Evolutionary conservation across 768 basidiomycete species (phyloP), one percentile per base, ranked within the genome.

Genomic region (Boletus rufocinnamomeus): DNA sequence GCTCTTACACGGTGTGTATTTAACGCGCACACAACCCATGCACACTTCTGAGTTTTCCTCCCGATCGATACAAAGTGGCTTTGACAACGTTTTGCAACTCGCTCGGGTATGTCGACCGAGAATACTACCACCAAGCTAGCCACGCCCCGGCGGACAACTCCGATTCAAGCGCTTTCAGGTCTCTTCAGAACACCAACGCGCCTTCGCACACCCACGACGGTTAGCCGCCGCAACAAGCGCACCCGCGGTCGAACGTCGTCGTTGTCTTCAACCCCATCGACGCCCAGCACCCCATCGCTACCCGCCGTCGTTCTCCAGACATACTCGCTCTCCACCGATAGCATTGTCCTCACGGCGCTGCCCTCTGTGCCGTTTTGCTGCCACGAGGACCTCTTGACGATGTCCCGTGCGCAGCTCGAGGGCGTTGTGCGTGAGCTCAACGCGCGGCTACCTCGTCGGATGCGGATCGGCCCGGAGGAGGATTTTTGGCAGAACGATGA

Each of bases 331-430:
- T 66, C 70, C 17, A 72, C 80, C 2, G 81, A 84, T 62, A 83
- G 82, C 9, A 74, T 89, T 43, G 77, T 89, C 40, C 82, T 89
- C 68, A 88, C 85, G 0, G 78, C 87, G 7, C 76, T 90, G 14
- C 74, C 79, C 43, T 71, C 69, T 25, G 74, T 81, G 11, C 87
- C 87, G 0, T 91, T 89, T 73, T 87, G 85, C 72, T 88, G 86
- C 70, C 87, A 91, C 66, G 86, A 87, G 58, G 87, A 91, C 62
- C 78, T 89, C 43, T 65, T 88, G 54, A 78, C 81, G 1, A 89
- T 91, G 88, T 64, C 80, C 4, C 82, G 81, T 43, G 46, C 69
- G 1, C 75, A 82, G 58, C 82, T 91, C 45, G 66, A 84, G 47
- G 68, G 56, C 1, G 86, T 86, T 17, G 87, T 85, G 6, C 61